Evolutionary conservation across 2,329 filamentous ascomycete genomes (phyloP).

Genomic region (Ceratocystis alfenasii): DNA sequence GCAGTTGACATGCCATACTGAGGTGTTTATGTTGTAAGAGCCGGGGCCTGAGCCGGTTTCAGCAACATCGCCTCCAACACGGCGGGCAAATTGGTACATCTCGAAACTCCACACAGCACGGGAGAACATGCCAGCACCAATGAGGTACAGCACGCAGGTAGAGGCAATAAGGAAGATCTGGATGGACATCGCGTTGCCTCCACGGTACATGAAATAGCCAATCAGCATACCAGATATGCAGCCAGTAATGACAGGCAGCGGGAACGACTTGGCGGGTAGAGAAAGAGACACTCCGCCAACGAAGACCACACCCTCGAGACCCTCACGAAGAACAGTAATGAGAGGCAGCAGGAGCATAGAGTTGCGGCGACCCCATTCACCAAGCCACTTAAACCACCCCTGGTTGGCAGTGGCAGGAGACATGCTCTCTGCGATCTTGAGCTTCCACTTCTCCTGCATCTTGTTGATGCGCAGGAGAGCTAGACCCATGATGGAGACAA

Average conservation of each 20-base stretch:
- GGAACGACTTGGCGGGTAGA: slow-evolving; percentile 55
- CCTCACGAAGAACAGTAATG: slow-evolving; percentile 64
- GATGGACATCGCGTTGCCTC: slow-evolving; percentile 28
- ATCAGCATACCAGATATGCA: slow-evolving; percentile 49
- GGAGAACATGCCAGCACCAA: slow-evolving; percentile 69
- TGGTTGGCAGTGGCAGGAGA: slow-evolving; percentile 17
- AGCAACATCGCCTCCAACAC: slow-evolving; percentile 44
- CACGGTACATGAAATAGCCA: slow-evolving; percentile 55
- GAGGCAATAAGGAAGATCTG: slow-evolving; percentile 67
- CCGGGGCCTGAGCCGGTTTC: slow-evolving; percentile 49
- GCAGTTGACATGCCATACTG: slow-evolving; percentile 71
- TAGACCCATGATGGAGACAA: slow-evolving; percentile 62
- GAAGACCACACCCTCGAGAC: slow-evolving; percentile 68
- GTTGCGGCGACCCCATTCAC: slow-evolving; percentile 55
- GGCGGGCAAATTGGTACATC: slow-evolving; percentile 41
- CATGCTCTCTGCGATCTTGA: slow-evolving; percentile 57
- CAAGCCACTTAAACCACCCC: slow-evolving; percentile 25
- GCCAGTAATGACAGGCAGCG: slow-evolving; percentile 56
- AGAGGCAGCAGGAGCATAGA: slow-evolving; percentile 68
- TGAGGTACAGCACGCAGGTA: slow-evolving; percentile 68
- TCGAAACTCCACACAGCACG: slow-evolving; percentile 62
- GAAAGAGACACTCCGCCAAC: slow-evolving; percentile 62
- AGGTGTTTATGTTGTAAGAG: slow-evolving; percentile 63
- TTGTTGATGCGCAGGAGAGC: slow-evolving; percentile 65
- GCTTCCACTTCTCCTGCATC: slow-evolving; percentile 64